phyloP scores from a whole-genome alignment of 176 grass and related monocot species.

The Carex scoparia region DNA sequence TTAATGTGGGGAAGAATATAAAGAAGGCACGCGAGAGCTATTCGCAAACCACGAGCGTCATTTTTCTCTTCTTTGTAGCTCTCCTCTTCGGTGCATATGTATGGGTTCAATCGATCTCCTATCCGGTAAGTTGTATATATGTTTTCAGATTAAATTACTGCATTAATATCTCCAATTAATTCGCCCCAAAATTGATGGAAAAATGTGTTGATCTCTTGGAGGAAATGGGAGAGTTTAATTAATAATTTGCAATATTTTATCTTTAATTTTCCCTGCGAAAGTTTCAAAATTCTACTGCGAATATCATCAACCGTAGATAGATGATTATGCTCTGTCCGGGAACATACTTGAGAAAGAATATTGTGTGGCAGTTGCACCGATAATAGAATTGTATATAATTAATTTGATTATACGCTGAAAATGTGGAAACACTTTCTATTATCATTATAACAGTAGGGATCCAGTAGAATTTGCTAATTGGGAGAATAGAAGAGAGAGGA shows the following conservation, averaged over 20 bases:
- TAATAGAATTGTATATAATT: background rate
- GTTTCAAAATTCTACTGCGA: no score
- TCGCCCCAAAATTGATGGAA: background rate
- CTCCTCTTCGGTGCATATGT: constrained; percentile 38
- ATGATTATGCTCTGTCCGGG: no score
- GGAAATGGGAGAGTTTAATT: background rate
- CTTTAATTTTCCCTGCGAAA: background rate
- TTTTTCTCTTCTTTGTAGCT: constrained; percentile 33
- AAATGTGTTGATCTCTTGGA: background rate
- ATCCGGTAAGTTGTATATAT: background rate
- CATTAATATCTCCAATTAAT: background rate
- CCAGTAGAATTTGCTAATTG: background rate
- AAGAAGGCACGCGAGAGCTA: constrained; percentile 16
- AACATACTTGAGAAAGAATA: no score
- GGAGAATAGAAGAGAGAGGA: background rate
- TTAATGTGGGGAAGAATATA: background rate
- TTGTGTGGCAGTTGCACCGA: no score
- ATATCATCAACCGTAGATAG: no score
- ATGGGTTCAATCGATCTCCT: constrained; percentile 33
- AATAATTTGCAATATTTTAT: background rate
- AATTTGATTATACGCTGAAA: background rate
- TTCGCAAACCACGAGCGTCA: constrained; percentile 18
- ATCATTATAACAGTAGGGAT: no score
- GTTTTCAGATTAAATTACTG: background rate
- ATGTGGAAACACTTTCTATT: background rate